Conservation (phyloP, 2,329 filamentous ascomycete species). For the Fusarium virguliforme region DNA sequence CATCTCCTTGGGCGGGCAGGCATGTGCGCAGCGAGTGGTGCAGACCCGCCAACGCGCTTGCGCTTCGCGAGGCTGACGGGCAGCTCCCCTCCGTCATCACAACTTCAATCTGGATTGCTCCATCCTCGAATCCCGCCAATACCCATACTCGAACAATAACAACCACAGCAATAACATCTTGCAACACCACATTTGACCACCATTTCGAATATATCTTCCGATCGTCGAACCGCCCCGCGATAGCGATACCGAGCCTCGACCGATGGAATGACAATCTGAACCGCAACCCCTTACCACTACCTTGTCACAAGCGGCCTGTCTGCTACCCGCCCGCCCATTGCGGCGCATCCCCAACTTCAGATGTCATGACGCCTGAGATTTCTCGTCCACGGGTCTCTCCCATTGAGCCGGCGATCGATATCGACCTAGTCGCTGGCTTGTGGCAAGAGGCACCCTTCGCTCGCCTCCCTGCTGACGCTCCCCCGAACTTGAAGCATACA, state of each 20-base stretch:
- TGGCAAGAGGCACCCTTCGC: constrained; percentile 75
- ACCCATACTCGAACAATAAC: neutral
- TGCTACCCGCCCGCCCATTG: constrained; percentile 14
- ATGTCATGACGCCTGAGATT: constrained; percentile 50
- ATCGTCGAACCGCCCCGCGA: neutral
- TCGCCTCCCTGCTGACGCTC: constrained; percentile 73
- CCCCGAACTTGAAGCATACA: constrained; percentile 69
- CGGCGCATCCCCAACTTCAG: constrained; percentile 36
- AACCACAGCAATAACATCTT: neutral
- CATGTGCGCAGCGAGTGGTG: constrained; percentile 20
- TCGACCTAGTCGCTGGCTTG: constrained; percentile 70
- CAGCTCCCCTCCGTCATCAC: constrained; percentile 21
- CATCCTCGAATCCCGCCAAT: neutral
- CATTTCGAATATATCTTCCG: neutral
- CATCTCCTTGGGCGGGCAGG: neutral
- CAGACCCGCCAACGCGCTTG: constrained; percentile 29
- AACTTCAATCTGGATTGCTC: constrained; percentile 8
- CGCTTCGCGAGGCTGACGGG: constrained; percentile 41
- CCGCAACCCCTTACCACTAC: constrained; percentile 7
- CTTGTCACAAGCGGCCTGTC: constrained; percentile 1
- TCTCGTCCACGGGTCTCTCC: constrained; percentile 36
- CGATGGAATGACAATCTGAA: constrained; percentile 14
- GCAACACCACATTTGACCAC: neutral
- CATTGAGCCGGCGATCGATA: constrained; percentile 55
- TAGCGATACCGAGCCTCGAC: neutral